A percentile compares a stretch with the other conserved stretches of the same genome.
phyloP scores from a whole-genome alignment of 2,329 filamentous ascomycete genomes.

The Leptographium radiaticola region DNA sequence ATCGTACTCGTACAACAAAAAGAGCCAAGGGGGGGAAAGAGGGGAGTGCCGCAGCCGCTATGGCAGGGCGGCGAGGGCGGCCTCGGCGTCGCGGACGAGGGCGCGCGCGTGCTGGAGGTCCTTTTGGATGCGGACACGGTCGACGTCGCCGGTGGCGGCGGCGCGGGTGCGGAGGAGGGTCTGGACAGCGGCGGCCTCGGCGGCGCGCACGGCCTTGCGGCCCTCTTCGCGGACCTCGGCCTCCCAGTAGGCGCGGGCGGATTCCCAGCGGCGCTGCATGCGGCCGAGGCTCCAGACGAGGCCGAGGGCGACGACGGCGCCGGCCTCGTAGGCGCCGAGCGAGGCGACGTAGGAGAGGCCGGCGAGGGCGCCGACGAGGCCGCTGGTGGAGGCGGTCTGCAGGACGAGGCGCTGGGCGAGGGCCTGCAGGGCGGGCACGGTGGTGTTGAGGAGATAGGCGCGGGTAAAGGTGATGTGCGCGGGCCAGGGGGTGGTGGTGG shows the following conservation, averaged over 20 bases:
- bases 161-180: conserved; percentile 26
- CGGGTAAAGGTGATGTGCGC: conserved; percentile 60
- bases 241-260: conserved; percentile 48
- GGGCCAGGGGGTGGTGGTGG: conserved; percentile 45
- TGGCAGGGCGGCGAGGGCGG: conserved; percentile 30
- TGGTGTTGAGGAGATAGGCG: conserved; percentile 50
- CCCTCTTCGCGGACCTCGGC: conserved; percentile 55
- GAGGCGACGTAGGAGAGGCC: conserved; percentile 44
- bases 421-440: conserved; percentile 57
- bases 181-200: conserved; percentile 38
- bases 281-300: conserved; percentile 44
- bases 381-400: conserved; percentile 61
- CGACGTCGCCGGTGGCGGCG: conserved; percentile 7
- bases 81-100: conserved; percentile 34
- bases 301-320: conserved; percentile 47
- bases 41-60: neutral
- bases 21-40: no score
- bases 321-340: conserved; percentile 45
- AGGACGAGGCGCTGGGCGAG: conserved; percentile 63
- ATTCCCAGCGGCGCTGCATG: conserved; percentile 51
- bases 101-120: conserved; percentile 28
- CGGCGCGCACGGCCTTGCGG: conserved; percentile 44
- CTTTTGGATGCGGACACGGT: conserved; percentile 9
- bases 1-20: no score
- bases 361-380: conserved; percentile 41